These are phyloP conservation scores for Aphanomyces euteiches DNA, from an alignment of 352 stramenopile species.

Conservation along the genomic window DNA sequence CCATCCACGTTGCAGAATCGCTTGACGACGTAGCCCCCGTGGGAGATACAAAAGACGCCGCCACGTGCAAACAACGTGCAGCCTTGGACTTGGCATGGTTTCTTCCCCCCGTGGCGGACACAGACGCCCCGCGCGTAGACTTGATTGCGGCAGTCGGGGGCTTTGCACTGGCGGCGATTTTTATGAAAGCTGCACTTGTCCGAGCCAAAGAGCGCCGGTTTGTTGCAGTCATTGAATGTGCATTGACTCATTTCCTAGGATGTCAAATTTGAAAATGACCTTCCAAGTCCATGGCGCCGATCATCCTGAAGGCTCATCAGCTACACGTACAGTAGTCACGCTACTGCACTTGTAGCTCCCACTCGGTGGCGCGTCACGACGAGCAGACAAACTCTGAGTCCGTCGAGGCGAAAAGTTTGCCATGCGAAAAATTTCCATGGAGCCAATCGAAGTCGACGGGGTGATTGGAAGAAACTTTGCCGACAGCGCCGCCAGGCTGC, in stretches of 20 bases:
- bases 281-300: too few species aligned
- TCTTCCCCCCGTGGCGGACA: slow-evolving; percentile 22
- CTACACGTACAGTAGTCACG: too few species aligned
- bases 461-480: too few species aligned
- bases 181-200: slow-evolving; percentile 23
- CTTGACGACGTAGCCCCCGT: slow-evolving; percentile 16
- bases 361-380: too few species aligned
- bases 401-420: too few species aligned
- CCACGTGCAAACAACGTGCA: slow-evolving; percentile 37
- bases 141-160: background rate
- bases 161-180: background rate
- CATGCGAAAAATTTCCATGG: too few species aligned
- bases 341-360: too few species aligned
- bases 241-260: background rate
- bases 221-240: slow-evolving; percentile 12
- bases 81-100: background rate
- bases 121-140: slow-evolving; percentile 18
- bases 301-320: too few species aligned
- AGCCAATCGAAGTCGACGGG: too few species aligned
- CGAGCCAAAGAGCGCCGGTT: background rate
- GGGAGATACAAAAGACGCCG: slow-evolving; percentile 15
- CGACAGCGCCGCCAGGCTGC: too few species aligned
- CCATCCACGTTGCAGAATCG: slow-evolving; percentile 15
- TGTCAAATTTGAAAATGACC: background rate
- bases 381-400: too few species aligned